phyloP scores from a whole-genome alignment of 2,329 filamentous ascomycete species.

The Pestalotiopsis sp. region DNA sequence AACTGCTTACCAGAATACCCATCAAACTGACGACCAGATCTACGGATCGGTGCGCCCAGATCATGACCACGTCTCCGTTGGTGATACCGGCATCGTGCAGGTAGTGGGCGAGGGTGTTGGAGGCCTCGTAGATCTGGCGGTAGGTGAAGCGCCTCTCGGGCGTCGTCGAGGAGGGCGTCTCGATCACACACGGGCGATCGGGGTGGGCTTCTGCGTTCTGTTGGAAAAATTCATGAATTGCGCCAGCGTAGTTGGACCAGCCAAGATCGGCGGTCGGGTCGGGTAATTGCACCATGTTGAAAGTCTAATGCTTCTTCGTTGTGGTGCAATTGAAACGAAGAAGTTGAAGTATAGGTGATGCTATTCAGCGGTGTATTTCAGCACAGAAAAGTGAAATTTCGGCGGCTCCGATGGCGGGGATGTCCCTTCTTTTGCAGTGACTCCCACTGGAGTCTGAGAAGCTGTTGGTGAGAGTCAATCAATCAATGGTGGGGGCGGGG shows the following conservation, averaged over 20 bases:
- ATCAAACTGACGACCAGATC: slow-evolving; percentile 71
- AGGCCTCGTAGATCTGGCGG: slow-evolving; percentile 81
- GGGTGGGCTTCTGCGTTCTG: slow-evolving; percentile 70
- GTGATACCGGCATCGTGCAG: slow-evolving; percentile 73
- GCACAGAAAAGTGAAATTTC: slow-evolving; percentile 7
- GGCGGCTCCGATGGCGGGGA: slow-evolving; percentile 7
- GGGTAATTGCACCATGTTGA: slow-evolving; percentile 43
- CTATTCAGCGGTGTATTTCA: neutral
- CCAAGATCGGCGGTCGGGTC: slow-evolving; percentile 70
- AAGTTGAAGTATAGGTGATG: slow-evolving; percentile 16
- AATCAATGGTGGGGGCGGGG: slow-evolving; percentile 6
- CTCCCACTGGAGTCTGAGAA: neutral
- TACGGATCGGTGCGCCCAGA: slow-evolving; percentile 82
- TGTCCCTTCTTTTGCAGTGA: neutral
- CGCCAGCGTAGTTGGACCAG: slow-evolving; percentile 66
- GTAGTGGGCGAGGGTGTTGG: slow-evolving; percentile 80
- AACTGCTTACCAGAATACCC: slow-evolving; percentile 61
- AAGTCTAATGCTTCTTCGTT: neutral
- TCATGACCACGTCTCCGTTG: slow-evolving; percentile 89
- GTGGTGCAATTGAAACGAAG: slow-evolving; percentile 20
- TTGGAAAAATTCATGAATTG: slow-evolving; percentile 73
- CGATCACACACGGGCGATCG: slow-evolving; percentile 54
- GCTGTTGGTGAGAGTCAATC: neutral
- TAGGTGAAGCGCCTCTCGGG: slow-evolving; percentile 77
- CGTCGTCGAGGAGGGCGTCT: slow-evolving; percentile 48